Conservation (phyloP, 768 basidiomycete genomes). For the Lactarius psammicola region DNA sequence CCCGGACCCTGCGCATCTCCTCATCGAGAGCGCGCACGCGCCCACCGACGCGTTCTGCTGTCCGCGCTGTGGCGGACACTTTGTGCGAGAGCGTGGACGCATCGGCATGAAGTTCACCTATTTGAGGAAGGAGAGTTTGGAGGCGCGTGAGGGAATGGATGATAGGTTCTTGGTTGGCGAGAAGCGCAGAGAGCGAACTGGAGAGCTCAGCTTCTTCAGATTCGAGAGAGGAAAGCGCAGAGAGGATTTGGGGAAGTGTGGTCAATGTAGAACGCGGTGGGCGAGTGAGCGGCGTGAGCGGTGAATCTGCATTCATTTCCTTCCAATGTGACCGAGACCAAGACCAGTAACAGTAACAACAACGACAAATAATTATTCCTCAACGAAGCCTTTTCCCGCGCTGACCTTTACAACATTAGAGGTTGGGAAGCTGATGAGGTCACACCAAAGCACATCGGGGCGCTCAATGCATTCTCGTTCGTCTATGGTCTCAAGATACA, state of each 20-base stretch:
- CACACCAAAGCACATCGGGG: constrained; percentile 78
- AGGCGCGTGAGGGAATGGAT: constrained; percentile 59
- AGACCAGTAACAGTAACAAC: no score
- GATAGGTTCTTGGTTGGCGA: constrained; percentile 69
- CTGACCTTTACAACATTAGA: no score
- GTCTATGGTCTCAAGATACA: constrained; percentile 88
- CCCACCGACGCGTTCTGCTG: constrained; percentile 87
- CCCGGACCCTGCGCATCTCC: constrained; percentile 87
- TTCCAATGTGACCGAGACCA: neutral
- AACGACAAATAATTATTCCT: no score
- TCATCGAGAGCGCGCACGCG: constrained; percentile 86
- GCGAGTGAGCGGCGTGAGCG: constrained; percentile 2
- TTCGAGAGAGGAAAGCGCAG: constrained; percentile 72
- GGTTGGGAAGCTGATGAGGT: no score
- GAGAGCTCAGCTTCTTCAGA: constrained; percentile 78
- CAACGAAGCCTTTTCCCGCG: no score
- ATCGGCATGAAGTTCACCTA: constrained; percentile 63
- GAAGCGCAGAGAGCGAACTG: constrained; percentile 63
- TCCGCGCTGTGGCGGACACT: constrained; percentile 72
- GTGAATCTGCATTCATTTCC: constrained; percentile 20
- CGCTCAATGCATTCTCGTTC: constrained; percentile 80
- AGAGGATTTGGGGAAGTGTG: constrained; percentile 64
- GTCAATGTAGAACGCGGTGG: constrained; percentile 44
- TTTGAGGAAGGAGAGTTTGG: constrained; percentile 54
- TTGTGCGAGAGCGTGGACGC: constrained; percentile 52